Conservation (phyloP, 169 alveolate species). For the Amoebophrya sp. region DNA sequence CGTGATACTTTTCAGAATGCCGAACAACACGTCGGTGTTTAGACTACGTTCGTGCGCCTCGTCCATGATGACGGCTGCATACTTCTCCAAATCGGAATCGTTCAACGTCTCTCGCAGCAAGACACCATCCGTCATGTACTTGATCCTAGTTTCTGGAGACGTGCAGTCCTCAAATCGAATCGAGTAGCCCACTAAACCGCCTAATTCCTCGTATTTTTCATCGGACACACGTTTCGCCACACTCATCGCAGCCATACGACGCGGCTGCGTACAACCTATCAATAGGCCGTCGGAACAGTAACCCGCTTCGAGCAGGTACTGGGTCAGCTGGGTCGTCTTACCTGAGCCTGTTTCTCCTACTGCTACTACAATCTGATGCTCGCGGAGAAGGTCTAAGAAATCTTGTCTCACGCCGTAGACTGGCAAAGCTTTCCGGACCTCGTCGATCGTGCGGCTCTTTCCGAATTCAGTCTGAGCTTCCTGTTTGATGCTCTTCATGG, state of each 20-base stretch:
- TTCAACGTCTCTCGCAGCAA: slow-evolving; percentile 93
- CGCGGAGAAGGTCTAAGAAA: slow-evolving; percentile 71
- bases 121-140: slow-evolving; percentile 99
- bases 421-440: slow-evolving; percentile 79
- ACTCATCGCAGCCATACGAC: slow-evolving; percentile 99
- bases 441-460: slow-evolving; percentile 64
- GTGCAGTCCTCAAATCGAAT: slow-evolving; percentile 93
- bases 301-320: slow-evolving; percentile 69
- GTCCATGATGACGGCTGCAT: slow-evolving; percentile 97
- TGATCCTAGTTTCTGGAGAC: slow-evolving; percentile 71
- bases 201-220: slow-evolving; percentile 91
- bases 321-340: slow-evolving; percentile 98
- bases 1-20: slow-evolving; percentile 90
- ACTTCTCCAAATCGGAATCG: slow-evolving; percentile 94
- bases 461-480: slow-evolving; percentile 65
- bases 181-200: slow-evolving; percentile 95
- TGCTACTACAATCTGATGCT: slow-evolving; percentile 86
- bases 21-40: slow-evolving; percentile 98
- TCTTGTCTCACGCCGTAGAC: slow-evolving; percentile 63
- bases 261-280: slow-evolving; percentile 99
- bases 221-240: slow-evolving; percentile 99
- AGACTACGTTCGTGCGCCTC: slow-evolving; percentile 99
- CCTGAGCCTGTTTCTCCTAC: slow-evolving; percentile 99
- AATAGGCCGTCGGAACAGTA: slow-evolving; percentile 72
- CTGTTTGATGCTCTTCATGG: not conserved